Evolutionary conservation across 768 basidiomycete genomes (phyloP), one percentile per base, ranked within the genome.

Genomic region (Boletus huronensis): DNA sequence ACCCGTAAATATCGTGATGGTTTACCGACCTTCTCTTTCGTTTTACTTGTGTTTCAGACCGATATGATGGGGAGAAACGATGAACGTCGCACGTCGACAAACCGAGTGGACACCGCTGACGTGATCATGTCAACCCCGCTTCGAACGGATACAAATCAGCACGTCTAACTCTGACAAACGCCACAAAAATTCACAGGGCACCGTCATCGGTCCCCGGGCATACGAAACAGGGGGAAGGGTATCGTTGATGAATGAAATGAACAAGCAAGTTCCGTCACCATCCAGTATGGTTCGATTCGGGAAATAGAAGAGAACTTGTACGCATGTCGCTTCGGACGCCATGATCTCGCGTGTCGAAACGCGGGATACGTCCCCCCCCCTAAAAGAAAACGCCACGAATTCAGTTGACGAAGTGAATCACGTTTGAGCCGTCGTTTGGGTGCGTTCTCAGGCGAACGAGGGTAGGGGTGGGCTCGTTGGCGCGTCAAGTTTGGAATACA

Each of bases 391-490:
- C 35, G 28, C 42, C 31, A 23, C 19, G 34, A 34, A 53, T 9
- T 45, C 46, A n/a, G 35, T 49, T 36, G 48, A 49, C 2, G 7
- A 23, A 23, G 45, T 45, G 35, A 59, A 36, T 35, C 58, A 48
- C 1, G 46, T 35, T 42, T 48, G 47, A 26, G 40, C 39, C 19
- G 36, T 29, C 17, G n/a, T 28, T 29, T 45, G 29, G 19, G 32
- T n/a, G 11, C 23, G 32, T 34, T 53, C 42, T 54, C 47, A 45
- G 46, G 38, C 28, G 11, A 31, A 39, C 19, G n/a, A 42, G 21
- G 36, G 34, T 25, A 13, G 36, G 10, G 38, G 29, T 34, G 21
- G 21, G 8, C 1, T 38, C 14, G 25, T 28, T 29, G 46, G 35
- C 11, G 34, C 26, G 13, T 53, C 36, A 19, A 39, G 29, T 31